These are phyloP conservation scores for Lactarius psammicola DNA, from an alignment of 768 basidiomycete genomes.

Conservation along the genomic window DNA sequence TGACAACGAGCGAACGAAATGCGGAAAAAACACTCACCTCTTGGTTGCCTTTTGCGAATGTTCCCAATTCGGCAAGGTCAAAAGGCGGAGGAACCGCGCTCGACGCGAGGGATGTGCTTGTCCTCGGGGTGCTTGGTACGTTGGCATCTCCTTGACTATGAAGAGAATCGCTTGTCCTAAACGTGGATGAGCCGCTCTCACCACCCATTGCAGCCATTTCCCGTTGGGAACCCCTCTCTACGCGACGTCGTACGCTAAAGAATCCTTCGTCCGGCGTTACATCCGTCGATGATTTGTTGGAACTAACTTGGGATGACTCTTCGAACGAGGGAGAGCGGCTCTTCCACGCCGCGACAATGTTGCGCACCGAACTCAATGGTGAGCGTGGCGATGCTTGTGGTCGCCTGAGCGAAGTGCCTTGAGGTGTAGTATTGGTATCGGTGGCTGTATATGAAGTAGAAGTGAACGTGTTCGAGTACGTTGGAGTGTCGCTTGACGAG, in stretches of 20 bases:
- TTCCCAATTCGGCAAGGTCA: conserved; percentile 47
- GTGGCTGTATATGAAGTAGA: conserved; percentile 38
- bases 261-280: conserved; percentile 41
- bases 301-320: conserved; percentile 27
- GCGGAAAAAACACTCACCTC: conserved; percentile 42
- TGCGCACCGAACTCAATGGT: conserved; percentile 70
- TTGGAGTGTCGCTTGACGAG: conserved; percentile 32
- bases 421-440: conserved; percentile 37
- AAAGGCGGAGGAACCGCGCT: conserved; percentile 46
- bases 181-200: conserved; percentile 6
- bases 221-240: conserved; percentile 37
- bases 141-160: conserved; percentile 20
- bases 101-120: conserved; percentile 31
- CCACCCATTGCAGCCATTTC: conserved; percentile 26
- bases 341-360: conserved; percentile 79
- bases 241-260: conserved; percentile 51
- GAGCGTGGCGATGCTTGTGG: conserved; percentile 65
- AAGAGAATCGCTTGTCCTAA: conserved; percentile 23
- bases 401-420: conserved; percentile 55
- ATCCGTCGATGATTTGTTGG: conserved; percentile 20
- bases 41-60: conserved; percentile 41
- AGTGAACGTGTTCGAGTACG: conserved; percentile 43
- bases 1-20: conserved; percentile 6
- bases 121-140: conserved; percentile 34
- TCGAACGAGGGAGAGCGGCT: conserved; percentile 54